Conservation (phyloP, 2,329 filamentous ascomycete genomes). For the Nemania sp. region DNA sequence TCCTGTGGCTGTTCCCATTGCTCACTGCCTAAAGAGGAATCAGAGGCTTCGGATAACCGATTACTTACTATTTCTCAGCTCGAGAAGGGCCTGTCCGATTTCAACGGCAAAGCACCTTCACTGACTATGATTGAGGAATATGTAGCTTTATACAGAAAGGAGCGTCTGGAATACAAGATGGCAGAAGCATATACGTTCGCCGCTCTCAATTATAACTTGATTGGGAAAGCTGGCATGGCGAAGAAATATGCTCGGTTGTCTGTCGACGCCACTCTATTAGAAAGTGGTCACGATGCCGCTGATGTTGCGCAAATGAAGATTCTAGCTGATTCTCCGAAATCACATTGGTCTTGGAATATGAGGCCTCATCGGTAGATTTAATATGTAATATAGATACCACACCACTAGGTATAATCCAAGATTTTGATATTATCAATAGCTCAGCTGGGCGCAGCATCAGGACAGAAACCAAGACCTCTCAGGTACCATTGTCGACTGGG, state of each 20-base stretch:
- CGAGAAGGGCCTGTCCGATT: constrained; percentile 44
- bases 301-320: constrained; percentile 52
- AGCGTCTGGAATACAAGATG: constrained; percentile 55
- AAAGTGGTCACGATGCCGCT: constrained; percentile 51
- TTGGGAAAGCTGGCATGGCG: constrained; percentile 48
- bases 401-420: background rate
- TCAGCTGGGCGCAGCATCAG: background rate
- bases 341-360: constrained; percentile 47
- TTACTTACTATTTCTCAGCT: constrained; percentile 49
- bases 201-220: constrained; percentile 55
- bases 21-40: constrained; percentile 40
- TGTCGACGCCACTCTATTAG: constrained; percentile 51
- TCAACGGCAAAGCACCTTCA: constrained; percentile 33
- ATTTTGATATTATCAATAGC: background rate
- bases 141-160: constrained; percentile 51
- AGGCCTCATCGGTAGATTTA: constrained; percentile 21
- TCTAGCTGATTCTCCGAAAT: constrained; percentile 47
- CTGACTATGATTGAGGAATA: constrained; percentile 50
- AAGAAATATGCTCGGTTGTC: constrained; percentile 52
- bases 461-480: too few relatives aligned
- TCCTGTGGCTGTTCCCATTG: constrained; percentile 56
- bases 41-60: constrained; percentile 48
- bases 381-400: background rate
- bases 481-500: too few relatives aligned
- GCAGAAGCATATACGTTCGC: constrained; percentile 55